Base-by-base conservation (phyloP, 306 rosid species). In the Cicer chorassanicum region DNA sequence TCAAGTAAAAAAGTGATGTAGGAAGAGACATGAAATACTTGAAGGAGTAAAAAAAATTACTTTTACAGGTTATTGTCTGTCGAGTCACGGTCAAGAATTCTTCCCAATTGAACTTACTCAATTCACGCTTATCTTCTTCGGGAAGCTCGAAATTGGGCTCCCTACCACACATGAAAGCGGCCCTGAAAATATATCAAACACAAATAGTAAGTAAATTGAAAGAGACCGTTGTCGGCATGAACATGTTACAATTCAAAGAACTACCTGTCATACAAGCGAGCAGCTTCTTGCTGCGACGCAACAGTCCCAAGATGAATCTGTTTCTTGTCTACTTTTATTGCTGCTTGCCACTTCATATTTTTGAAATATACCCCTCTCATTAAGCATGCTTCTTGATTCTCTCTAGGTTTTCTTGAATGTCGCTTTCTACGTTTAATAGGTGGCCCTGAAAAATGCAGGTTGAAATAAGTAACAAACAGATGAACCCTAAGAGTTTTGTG, bases 311-410 rank as follows among this genome's bases (percentile, higher is more conserved):
- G 85, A 82, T 93, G 98, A 54, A 93, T 93, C 86, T 90, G 98
- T 81, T 90, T 90, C 87, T 89, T 93, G 79, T 90, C 95, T 18
- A 93, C 98, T 73, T 93, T 93, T 41, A 93, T 93, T 9, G 98
- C 97, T 14, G 97, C 95, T 61, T 93, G 95, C 98, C 98, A 93
- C 81, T 90, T 93, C 93, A 90, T 89, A 75, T 93, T 90, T 67
- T 89, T 93, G 74, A 82, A 89, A 75, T 93, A 90, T 69, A 93
- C 98, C 19, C 97, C 97, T 82, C 97, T 90, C 95, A 89, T 86
- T 19, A 85, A 36, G 74, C 91, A 89, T 3, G 81, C 70, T 80
- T 93, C 98, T 83, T 89, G 89, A 81, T 88, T 86, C 38, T 81
- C 88, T 56, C 71, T 64, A 38, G 77, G 60, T 86, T 87, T 93